These are phyloP conservation scores for Pythium biforme DNA, from an alignment of 352 stramenopile genomes.

Conservation along the genomic window DNA sequence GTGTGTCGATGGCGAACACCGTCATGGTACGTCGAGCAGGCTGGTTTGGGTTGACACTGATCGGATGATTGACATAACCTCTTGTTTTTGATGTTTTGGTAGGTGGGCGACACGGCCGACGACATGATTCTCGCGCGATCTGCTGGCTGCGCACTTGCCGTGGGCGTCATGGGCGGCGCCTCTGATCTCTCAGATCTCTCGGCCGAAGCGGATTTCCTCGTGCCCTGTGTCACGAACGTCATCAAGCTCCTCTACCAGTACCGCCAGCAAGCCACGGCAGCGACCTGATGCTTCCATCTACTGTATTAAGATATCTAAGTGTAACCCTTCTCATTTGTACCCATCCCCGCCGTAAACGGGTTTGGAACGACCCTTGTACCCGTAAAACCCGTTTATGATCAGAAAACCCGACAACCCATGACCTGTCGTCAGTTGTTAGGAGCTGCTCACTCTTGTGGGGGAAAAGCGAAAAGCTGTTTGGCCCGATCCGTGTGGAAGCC, in stretches of 20 bases:
- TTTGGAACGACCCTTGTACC: too few species aligned
- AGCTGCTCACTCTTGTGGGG: conserved; percentile 28
- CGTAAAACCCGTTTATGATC: conserved; percentile 6
- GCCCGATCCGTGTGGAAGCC: not conserved
- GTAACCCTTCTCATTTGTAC: not conserved
- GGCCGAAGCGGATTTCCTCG: conserved; percentile 44
- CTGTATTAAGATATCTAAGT: conserved; percentile 6
- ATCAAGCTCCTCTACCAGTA: conserved; percentile 45
- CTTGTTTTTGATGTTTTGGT: not conserved
- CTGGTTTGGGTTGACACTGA: not conserved
- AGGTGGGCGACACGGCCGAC: conserved; percentile 48
- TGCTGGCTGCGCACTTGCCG: conserved; percentile 35
- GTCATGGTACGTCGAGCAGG: conserved; percentile 32
- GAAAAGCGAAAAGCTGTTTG: conserved; percentile 28
- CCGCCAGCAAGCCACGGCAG: conserved; percentile 16
- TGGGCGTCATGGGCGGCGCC: conserved; percentile 48
- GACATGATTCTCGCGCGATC: conserved; percentile 41
- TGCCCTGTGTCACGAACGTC: conserved; percentile 46
- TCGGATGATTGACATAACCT: not conserved
- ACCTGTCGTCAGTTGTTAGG: conserved; percentile 13
- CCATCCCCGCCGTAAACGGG: not conserved
- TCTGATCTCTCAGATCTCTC: conserved; percentile 39
- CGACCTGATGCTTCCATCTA: not conserved
- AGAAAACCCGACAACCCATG: conserved; percentile 10
- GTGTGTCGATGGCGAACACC: conserved; percentile 36